phyloP scores from a whole-genome alignment of 495 filamentous ascomycete species.

The Penicillium bovifimosum region DNA sequence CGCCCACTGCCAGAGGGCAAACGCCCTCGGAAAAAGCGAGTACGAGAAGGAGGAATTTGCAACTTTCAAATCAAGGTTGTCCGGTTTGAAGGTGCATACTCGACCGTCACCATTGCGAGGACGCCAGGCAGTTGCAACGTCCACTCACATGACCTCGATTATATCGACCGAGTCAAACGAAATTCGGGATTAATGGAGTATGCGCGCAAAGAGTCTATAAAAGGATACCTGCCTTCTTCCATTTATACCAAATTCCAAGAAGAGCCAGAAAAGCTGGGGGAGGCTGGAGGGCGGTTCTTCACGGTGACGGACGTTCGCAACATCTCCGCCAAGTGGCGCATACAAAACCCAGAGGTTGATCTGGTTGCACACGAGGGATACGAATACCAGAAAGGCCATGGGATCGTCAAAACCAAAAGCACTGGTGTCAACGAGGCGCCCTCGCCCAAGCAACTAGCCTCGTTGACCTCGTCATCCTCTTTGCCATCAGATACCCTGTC shows the following conservation, averaged over 20 bases:
- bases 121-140: conserved; percentile 37
- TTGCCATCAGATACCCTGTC: conserved; percentile 42
- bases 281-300: conserved; percentile 46
- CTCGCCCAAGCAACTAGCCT: conserved; percentile 7
- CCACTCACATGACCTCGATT: conserved; percentile 48
- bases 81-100: conserved; percentile 43
- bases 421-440: conserved; percentile 10
- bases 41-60: conserved; percentile 47
- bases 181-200: conserved; percentile 50
- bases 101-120: conserved; percentile 38
- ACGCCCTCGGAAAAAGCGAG: conserved; percentile 44
- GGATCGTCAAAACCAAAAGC: conserved; percentile 36
- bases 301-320: conserved; percentile 50
- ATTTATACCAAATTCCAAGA: conserved; percentile 48
- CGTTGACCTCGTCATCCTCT: conserved; percentile 19
- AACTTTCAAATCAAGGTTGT: conserved; percentile 50
- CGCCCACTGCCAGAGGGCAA: conserved; percentile 49
- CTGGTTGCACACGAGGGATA: conserved; percentile 47
- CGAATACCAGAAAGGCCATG: conserved; percentile 47
- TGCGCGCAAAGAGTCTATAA: conserved; percentile 42
- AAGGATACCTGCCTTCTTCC: conserved; percentile 50
- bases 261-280: conserved; percentile 39
- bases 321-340: conserved; percentile 48
- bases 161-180: conserved; percentile 48
- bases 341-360: conserved; percentile 43